A percentile compares a stretch with the other conserved stretches of the same genome.
These are phyloP conservation scores for Cordyceps cicadae DNA, from an alignment of 2,329 filamentous ascomycete species.

Conservation along the genomic window DNA sequence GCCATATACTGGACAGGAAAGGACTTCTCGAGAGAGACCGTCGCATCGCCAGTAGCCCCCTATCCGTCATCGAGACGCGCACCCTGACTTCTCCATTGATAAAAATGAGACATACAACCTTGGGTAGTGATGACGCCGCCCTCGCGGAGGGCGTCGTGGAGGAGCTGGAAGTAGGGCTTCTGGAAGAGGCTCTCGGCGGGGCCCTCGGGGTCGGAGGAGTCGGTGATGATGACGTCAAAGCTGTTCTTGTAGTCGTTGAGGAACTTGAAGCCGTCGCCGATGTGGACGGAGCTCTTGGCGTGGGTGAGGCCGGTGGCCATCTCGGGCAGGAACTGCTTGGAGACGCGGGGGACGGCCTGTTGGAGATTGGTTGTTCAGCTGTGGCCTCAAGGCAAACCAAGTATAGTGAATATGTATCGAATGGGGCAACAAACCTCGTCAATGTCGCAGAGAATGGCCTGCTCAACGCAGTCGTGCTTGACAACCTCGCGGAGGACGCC, in stretches of 20 bases:
- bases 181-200: slow-evolving; percentile 95
- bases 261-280: slow-evolving; percentile 99
- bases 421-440: slow-evolving; percentile 54
- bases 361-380: background rate
- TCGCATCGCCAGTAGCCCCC: slow-evolving; percentile 3
- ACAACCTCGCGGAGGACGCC: slow-evolving; percentile 97
- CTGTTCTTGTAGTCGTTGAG: slow-evolving; percentile 91
- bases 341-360: slow-evolving; percentile 86
- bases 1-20: background rate
- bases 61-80: slow-evolving; percentile 26
- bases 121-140: slow-evolving; percentile 98
- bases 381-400: background rate
- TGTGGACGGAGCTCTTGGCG: slow-evolving; percentile 84
- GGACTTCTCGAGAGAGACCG: background rate
- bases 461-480: slow-evolving; percentile 96
- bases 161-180: slow-evolving; percentile 96
- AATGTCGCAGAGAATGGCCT: slow-evolving; percentile 95
- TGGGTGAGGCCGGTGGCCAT: slow-evolving; percentile 93
- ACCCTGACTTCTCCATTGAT: slow-evolving; percentile 31
- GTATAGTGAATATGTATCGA: background rate
- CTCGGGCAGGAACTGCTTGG: slow-evolving; percentile 91
- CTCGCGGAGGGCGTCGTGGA: slow-evolving; percentile 80
- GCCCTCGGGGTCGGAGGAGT: slow-evolving; percentile 94
- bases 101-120: slow-evolving; percentile 94
- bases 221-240: slow-evolving; percentile 99